A percentile compares a stretch with the other conserved stretches of the same genome.
Conservation (phyloP, 2,329 filamentous ascomycete species). For the Zelopaecilomyces penicillatus region DNA sequence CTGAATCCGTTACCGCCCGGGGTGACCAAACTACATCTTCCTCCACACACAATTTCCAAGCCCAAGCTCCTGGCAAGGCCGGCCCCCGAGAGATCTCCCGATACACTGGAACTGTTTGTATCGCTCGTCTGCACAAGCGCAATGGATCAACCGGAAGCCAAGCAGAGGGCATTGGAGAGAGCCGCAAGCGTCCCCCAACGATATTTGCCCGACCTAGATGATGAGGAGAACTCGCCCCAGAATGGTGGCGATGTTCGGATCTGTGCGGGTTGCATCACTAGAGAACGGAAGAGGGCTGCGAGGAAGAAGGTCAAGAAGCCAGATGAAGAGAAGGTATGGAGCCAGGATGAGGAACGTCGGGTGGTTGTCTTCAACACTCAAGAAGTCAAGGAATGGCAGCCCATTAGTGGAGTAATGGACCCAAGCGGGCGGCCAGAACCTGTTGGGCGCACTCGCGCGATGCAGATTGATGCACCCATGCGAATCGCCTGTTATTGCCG, state of each 20-base stretch:
- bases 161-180: conserved; percentile 57
- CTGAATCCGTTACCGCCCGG: conserved; percentile 67
- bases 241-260: conserved; percentile 94
- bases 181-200: conserved; percentile 34
- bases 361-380: conserved; percentile 89
- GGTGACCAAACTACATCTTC: conserved; percentile 75
- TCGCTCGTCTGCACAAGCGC: conserved; percentile 88
- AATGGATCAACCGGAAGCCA: conserved; percentile 64
- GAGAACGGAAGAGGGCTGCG: conserved; percentile 83
- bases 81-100: conserved; percentile 53
- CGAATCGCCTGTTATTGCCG: conserved; percentile 95
- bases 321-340: conserved; percentile 85
- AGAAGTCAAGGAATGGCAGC: conserved; percentile 77
- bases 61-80: conserved; percentile 80
- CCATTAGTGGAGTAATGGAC: conserved; percentile 44
- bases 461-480: conserved; percentile 83
- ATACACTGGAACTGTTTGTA: conserved; percentile 71
- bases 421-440: conserved; percentile 35
- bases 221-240: conserved; percentile 63
- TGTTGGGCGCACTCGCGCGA: conserved; percentile 47
- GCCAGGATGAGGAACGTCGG: conserved; percentile 67
- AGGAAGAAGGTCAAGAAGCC: conserved; percentile 90
- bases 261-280: conserved; percentile 80
- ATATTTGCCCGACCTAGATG: conserved; percentile 32
- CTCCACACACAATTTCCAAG: conserved; percentile 86